phyloP scores from a whole-genome alignment of 2,329 filamentous ascomycete genomes.

The Penicillium psychrosexuale region DNA sequence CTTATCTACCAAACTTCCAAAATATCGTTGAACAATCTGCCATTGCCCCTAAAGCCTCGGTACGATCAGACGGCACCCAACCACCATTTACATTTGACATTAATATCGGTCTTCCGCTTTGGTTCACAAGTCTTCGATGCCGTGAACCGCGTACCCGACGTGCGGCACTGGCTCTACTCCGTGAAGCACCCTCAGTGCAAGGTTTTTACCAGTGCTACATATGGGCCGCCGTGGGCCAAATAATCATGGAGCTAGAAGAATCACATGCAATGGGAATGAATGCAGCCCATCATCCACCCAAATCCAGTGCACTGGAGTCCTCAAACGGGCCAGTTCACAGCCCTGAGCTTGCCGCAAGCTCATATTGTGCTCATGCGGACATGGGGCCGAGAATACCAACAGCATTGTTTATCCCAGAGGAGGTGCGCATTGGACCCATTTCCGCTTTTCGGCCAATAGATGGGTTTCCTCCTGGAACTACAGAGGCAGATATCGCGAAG shows the following conservation, averaged over 20 bases:
- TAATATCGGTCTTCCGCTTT: constrained; percentile 29
- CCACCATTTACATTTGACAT: constrained; percentile 35
- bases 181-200: constrained; percentile 24
- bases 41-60: constrained; percentile 20
- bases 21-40: constrained; percentile 26
- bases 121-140: constrained; percentile 32
- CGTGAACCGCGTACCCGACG: constrained; percentile 33
- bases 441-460: constrained; percentile 24
- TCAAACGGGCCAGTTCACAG: not conserved
- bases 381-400: not conserved
- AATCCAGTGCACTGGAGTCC: not conserved
- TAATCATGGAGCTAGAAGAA: constrained; percentile 33
- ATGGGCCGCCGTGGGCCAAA: constrained; percentile 18
- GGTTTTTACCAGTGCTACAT: constrained; percentile 27
- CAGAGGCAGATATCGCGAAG: constrained; percentile 17
- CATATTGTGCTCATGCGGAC: not conserved
- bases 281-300: not conserved
- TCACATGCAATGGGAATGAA: constrained; percentile 12
- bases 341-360: not conserved
- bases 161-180: constrained; percentile 27
- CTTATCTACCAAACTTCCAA: constrained; percentile 25
- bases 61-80: constrained; percentile 23
- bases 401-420: constrained; percentile 19
- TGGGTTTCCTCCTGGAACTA: constrained; percentile 16
- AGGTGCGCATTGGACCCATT: constrained; percentile 27